Base-by-base conservation (phyloP, 345 rosid genomes). In the Leavenworthia alabamica region DNA sequence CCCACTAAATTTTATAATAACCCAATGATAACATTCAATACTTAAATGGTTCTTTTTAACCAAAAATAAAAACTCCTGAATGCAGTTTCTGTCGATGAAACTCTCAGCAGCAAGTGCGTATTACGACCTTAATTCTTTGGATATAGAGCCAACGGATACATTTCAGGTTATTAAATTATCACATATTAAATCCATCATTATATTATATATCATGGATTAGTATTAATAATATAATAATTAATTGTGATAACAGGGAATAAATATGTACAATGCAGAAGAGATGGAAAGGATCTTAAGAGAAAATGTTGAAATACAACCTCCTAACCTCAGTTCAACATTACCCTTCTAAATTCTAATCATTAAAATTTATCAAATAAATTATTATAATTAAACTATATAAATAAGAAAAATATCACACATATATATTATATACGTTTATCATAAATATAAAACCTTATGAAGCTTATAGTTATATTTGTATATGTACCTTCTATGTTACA, bases 21-120 rank as follows among this genome's bases (percentile, higher is more conserved):
- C 1, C 1, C 14, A 70, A 7, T 61, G 1, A 40, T 24, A 6
- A 52, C 22, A 41, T 22, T 41, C n/a, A 35, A 43, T 37, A 31
- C 42, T 23, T 8, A 63, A 37, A 46, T 14, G 33, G 8, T 5
- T 7, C 37, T 40, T 2, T 24, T 9, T 49, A 26, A n/a, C n/a
- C n/a, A n/a, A n/a, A n/a, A n/a, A n/a, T 65, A 54, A 13, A 27
- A 33, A 19, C 43, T 41, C 41, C 20, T 69, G 63, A 4, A 7
- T 56, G 31, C 52, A 56, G 88, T 83, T 83, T 73, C 67, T 81
- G 27, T 83, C 88, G 13, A 79, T 75, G 88, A 81, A 83, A 58
- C 83, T 81, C 52, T 75, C 88, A 4, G 83, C 78, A 31, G 85
- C 85, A 7, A 81, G 82, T 26, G 79, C 75, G 51, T 65, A 71